Conservation (phyloP, 2,329 filamentous ascomycete species). For the Endothia cerciana region DNA sequence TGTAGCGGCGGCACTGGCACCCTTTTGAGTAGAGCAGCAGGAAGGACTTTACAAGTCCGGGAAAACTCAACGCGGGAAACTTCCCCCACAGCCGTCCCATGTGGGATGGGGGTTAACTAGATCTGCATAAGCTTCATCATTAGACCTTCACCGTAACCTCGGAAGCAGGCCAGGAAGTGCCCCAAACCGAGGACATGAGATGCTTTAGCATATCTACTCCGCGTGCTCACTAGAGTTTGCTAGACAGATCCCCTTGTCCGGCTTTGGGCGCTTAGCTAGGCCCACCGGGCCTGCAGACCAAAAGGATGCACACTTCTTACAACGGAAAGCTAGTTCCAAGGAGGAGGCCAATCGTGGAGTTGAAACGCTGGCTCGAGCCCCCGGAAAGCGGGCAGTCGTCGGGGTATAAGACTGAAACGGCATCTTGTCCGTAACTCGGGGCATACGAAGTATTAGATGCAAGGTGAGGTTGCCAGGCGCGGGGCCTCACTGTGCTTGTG, state of each 20-base stretch:
- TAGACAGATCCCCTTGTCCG: neutral
- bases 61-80: neutral
- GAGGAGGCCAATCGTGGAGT: neutral
- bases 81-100: neutral
- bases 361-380: neutral
- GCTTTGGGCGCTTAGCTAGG: neutral
- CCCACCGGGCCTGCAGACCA: neutral
- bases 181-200: neutral
- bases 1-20: neutral
- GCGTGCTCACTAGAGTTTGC: too few species aligned
- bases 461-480: neutral
- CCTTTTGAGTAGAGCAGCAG: neutral
- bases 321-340: neutral
- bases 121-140: neutral
- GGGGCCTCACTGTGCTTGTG: neutral
- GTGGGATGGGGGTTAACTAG: neutral
- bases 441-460: neutral
- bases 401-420: neutral
- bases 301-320: neutral
- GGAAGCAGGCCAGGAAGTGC: neutral
- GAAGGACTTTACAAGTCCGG: neutral
- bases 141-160: neutral
- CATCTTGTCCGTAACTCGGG: neutral
- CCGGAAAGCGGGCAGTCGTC: neutral
- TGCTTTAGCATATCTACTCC: neutral